Conservation (phyloP, 768 basidiomycete genomes). For the Coprinellus aureogranulatus region DNA sequence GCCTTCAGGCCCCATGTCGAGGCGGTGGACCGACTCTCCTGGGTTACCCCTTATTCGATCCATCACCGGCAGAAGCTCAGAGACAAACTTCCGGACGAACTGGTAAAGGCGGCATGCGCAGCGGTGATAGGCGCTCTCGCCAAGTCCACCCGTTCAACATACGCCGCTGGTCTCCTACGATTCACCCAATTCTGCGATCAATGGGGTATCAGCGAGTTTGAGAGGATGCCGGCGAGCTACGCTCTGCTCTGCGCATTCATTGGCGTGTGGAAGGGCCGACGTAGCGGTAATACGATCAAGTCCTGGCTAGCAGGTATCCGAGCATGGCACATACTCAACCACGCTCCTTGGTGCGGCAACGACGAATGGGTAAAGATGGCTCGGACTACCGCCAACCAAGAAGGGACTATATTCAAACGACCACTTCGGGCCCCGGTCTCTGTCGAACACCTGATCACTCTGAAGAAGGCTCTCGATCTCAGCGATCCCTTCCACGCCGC, state of each 20-base stretch:
- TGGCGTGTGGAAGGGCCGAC: not conserved
- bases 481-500: slow-evolving; percentile 28
- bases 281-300: slow-evolving; percentile 20
- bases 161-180: slow-evolving; percentile 17
- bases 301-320: slow-evolving; percentile 35
- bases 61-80: not conserved
- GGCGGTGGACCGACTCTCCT: slow-evolving; percentile 6
- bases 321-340: slow-evolving; percentile 34
- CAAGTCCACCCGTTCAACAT: slow-evolving; percentile 6
- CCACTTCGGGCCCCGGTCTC: slow-evolving; percentile 32
- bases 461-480: slow-evolving; percentile 22
- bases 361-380: slow-evolving; percentile 22
- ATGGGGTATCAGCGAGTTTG: slow-evolving; percentile 11
- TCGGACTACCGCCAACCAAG: slow-evolving; percentile 15
- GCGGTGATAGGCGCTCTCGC: slow-evolving; percentile 5
- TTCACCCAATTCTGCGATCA: slow-evolving; percentile 23
- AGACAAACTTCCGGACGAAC: slow-evolving; percentile 1
- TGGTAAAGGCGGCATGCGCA: slow-evolving; percentile 3
- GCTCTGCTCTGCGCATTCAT: slow-evolving; percentile 14
- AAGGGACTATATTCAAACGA: slow-evolving; percentile 14
- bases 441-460: slow-evolving; percentile 25
- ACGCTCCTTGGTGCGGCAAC: slow-evolving; percentile 34
- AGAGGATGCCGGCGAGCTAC: slow-evolving; percentile 18
- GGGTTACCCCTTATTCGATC: slow-evolving; percentile 5
- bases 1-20: slow-evolving; percentile 10